A percentile compares a stretch with the other conserved stretches of the same genome.
These are phyloP conservation scores for Suillus bovinus DNA, from an alignment of 768 basidiomycete genomes.

Conservation along the genomic window DNA sequence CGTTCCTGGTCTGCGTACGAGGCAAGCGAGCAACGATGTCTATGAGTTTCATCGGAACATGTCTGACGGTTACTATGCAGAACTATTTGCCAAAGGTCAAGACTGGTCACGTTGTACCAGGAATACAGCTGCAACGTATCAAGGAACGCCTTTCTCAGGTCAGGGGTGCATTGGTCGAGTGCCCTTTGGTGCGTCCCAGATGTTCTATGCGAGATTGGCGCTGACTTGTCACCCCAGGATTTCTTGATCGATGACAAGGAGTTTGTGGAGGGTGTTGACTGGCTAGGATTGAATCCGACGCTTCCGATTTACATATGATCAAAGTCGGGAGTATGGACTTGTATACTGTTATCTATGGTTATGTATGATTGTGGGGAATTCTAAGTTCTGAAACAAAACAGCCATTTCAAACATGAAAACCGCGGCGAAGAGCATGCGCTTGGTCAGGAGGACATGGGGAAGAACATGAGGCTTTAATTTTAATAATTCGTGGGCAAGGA, in stretches of 20 bases:
- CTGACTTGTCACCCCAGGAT: conserved; percentile 47
- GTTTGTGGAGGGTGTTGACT: conserved; percentile 68
- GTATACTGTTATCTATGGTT: neutral
- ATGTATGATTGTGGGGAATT: neutral
- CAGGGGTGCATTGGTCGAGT: conserved; percentile 73
- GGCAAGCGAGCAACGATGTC: conserved; percentile 51
- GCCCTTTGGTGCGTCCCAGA: conserved; percentile 56
- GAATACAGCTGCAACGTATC: conserved; percentile 62
- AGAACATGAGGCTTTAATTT: conserved; percentile 3
- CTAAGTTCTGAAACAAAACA: neutral
- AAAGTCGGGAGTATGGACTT: neutral
- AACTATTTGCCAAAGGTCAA: conserved; percentile 74
- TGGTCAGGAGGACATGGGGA: conserved; percentile 5
- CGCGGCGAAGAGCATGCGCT: neutral
- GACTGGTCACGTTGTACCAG: conserved; percentile 79
- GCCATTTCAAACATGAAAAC: neutral
- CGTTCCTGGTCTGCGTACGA: conserved; percentile 79
- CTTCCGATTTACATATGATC: conserved; percentile 73
- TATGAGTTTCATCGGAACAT: neutral
- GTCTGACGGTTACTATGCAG: conserved; percentile 38
- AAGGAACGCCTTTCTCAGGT: conserved; percentile 75
- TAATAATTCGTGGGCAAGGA: neutral
- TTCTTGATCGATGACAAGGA: conserved; percentile 83
- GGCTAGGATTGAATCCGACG: conserved; percentile 74
- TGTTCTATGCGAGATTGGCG: conserved; percentile 4